These are phyloP conservation scores for Leptographium flavum DNA, from an alignment of 2,329 filamentous ascomycete genomes.

Conservation along the genomic window DNA sequence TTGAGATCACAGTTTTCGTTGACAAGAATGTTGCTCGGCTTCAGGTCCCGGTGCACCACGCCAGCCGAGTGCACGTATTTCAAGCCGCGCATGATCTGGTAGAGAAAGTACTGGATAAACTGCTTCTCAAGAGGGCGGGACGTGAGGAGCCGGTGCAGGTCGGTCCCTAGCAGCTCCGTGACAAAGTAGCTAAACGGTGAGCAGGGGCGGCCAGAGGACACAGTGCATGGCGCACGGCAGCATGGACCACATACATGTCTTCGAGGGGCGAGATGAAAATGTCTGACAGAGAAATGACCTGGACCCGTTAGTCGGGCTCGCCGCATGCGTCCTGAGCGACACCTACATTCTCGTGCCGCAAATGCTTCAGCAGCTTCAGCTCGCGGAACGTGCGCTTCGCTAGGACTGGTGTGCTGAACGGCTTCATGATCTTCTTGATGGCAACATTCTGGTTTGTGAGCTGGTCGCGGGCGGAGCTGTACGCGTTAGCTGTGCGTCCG, in stretches of 20 bases:
- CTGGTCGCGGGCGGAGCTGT: slow-evolving; percentile 93
- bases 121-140: slow-evolving; percentile 96
- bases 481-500: neutral
- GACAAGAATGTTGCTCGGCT: slow-evolving; percentile 97
- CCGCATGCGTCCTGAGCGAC: too few species aligned
- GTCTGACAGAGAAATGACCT: slow-evolving; percentile 96
- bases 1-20: slow-evolving; percentile 99
- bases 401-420: slow-evolving; percentile 96
- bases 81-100: slow-evolving; percentile 93
- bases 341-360: slow-evolving; percentile 86
- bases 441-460: slow-evolving; percentile 94
- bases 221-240: neutral
- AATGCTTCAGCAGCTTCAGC: slow-evolving; percentile 90
- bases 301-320: too few species aligned
- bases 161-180: slow-evolving; percentile 91
- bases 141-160: slow-evolving; percentile 87
- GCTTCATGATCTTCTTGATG: slow-evolving; percentile 99
- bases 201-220: too few species aligned
- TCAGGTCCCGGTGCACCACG: slow-evolving; percentile 93
- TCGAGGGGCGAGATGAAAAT: slow-evolving; percentile 99
- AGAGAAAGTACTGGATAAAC: slow-evolving; percentile 99
- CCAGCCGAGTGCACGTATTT: slow-evolving; percentile 99
- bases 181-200: slow-evolving; percentile 85
- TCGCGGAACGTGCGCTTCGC: slow-evolving; percentile 97
- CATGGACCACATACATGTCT: slow-evolving; percentile 64